Evolutionary conservation across 2,329 filamentous ascomycete genomes (phyloP).

Genomic region (Pseudogymnoascus sp.): DNA sequence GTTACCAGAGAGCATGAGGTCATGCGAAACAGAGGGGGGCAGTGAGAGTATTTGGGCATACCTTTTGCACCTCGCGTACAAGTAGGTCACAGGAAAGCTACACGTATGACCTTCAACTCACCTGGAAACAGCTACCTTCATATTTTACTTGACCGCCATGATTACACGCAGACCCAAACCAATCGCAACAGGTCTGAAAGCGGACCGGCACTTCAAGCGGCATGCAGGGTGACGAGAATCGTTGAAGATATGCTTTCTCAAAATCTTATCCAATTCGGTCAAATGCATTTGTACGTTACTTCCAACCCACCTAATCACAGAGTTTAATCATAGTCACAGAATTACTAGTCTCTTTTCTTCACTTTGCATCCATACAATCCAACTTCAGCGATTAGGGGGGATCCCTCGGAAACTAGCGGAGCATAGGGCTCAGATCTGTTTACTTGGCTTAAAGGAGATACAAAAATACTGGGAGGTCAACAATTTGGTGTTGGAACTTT

Average conservation of each 20-base stretch:
- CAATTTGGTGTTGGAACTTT: constrained; percentile 42
- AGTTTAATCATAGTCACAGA: constrained; percentile 17
- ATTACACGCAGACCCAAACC: constrained; percentile 32
- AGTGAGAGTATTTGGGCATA: constrained; percentile 29
- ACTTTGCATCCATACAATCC: constrained; percentile 42
- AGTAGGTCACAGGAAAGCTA: constrained; percentile 24
- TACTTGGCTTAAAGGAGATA: constrained; percentile 41
- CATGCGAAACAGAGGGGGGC: not conserved
- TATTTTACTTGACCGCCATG: constrained; percentile 39
- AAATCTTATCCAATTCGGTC: constrained; percentile 37
- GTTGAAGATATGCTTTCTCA: constrained; percentile 42
- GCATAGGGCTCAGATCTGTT: constrained; percentile 41
- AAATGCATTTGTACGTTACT: constrained; percentile 36
- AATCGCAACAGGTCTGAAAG: constrained; percentile 32
- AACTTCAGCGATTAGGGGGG: constrained; percentile 33
- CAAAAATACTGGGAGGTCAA: constrained; percentile 44
- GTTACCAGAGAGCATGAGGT: constrained; percentile 1
- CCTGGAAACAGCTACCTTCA: constrained; percentile 34
- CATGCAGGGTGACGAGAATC: constrained; percentile 39
- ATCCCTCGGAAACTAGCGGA: constrained; percentile 40
- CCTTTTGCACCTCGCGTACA: constrained; percentile 40
- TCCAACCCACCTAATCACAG: not conserved
- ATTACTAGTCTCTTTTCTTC: constrained; percentile 44
- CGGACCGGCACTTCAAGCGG: constrained; percentile 38
- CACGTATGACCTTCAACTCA: not conserved